These are phyloP conservation scores for Yarrowia hollandica DNA, from an alignment of 805 yeast species.

Conservation along the genomic window DNA sequence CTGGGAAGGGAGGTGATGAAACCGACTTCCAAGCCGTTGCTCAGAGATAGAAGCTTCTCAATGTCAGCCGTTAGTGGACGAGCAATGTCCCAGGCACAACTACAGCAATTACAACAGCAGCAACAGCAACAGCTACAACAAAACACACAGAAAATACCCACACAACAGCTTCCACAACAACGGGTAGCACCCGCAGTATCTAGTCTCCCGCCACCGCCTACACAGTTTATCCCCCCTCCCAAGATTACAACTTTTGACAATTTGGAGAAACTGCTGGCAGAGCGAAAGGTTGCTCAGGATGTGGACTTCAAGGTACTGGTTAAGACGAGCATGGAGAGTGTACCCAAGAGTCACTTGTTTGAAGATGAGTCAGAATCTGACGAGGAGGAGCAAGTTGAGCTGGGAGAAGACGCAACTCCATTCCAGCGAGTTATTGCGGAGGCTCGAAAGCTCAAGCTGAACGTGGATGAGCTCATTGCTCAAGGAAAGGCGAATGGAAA, in stretches of 20 bases:
- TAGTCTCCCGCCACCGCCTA: background rate
- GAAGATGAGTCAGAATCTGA: conserved; percentile 35
- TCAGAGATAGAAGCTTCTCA: background rate
- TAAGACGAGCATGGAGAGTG: conserved; percentile 29
- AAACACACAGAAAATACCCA: background rate
- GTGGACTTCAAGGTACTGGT: conserved; percentile 33
- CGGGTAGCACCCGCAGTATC: background rate
- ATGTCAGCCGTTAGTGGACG: background rate
- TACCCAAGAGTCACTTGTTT: conserved; percentile 32
- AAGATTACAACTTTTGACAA: conserved; percentile 4
- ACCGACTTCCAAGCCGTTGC: background rate
- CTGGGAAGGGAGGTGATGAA: background rate
- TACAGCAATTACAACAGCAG: background rate
- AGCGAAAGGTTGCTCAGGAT: conserved; percentile 18
- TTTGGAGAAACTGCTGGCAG: background rate
- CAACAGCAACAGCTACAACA: background rate
- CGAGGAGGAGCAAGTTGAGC: conserved; percentile 20
- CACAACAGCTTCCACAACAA: background rate
- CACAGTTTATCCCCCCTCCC: conserved; percentile 17
- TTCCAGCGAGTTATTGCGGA: conserved; percentile 36
- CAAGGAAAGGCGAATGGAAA: conserved; percentile 27
- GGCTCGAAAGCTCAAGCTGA: conserved; percentile 33
- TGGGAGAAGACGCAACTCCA: conserved; percentile 33
- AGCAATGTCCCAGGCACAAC: background rate
- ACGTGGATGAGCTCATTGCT: conserved; percentile 34